Evolutionary conservation across 2,329 filamentous ascomycete genomes (phyloP), one percentile per base, ranked within the genome.

Genomic region (Hypoxylon sp.): DNA sequence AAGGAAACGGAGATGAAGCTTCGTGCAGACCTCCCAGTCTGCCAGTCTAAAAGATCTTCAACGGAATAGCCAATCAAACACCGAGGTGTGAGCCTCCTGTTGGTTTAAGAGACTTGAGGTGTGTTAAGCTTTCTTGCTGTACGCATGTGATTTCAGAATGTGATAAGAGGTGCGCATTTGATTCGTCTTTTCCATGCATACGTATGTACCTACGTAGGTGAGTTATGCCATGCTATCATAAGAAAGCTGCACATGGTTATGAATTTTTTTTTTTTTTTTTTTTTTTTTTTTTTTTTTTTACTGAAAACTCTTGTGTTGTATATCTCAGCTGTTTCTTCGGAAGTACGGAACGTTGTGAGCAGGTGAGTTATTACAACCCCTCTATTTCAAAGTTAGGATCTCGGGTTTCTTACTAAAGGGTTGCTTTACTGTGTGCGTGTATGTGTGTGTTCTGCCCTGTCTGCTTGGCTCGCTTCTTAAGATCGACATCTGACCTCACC

Each of bases 401-500:
- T 33, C 35, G 46, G 31, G 22, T 48, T 17, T 31, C 48, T 11
- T 46, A 42, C 37, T 56, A 30, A 30, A 50, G 44, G 17, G 42
- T n/a, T 33, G 7, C 11, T 40, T 42, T 40, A 14, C 44, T 25
- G 27, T 33, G 40, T 20, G 20, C 20, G 20, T 20, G 20, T n/a
- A n/a, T 20, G 20, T 63, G 30, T 31, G 25, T 27, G 3, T 27
- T 27, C 25, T 27, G 25, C 25, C 44, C 20, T 44, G 55, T 44
- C 54, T n/a, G 37, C 59, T 67, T 67, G 64, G 64, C 54, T 66
- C 49, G 40, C 49, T 20, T 62, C 46, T 49, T 35, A 60, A 50
- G 64, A 68, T 68, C 64, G 60, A 48, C 56, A 57, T 33, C 30
- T 10, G 37, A 64, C 40, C 44, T 61, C 61, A 68, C 65, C 65